Evolutionary conservation across 2,329 filamentous ascomycete genomes (phyloP).

Genomic region (Raffaelea ambrosiae): DNA sequence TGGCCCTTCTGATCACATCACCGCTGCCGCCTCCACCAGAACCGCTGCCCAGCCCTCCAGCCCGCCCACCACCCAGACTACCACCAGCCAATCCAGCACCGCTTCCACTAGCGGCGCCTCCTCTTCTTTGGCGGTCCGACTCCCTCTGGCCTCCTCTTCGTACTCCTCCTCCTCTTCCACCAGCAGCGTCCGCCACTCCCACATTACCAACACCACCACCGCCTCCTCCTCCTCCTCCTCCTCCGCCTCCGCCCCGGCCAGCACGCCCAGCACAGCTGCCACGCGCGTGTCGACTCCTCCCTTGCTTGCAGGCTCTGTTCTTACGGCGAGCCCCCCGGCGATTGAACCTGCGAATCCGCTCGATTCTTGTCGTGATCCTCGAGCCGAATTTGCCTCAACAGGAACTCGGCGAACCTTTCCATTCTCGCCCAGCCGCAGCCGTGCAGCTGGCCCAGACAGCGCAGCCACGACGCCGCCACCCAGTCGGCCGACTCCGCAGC

Average conservation of each 20-base stretch:
- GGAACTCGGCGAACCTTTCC: too few species aligned
- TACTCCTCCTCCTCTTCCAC: neutral
- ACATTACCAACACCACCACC: neutral
- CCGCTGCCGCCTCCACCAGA: neutral
- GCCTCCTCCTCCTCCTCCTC: neutral
- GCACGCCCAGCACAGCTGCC: too few species aligned
- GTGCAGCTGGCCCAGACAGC: too few species aligned
- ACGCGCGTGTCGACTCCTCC: too few species aligned
- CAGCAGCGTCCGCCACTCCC: neutral
- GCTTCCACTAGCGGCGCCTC: neutral
- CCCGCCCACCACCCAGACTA: too few species aligned
- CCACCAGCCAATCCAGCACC: neutral
- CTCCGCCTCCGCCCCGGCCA: neutral
- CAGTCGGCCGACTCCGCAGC: too few species aligned
- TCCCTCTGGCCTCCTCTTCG: neutral
- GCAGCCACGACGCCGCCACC: too few species aligned
- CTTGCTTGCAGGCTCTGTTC: neutral
- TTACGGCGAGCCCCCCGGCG: neutral
- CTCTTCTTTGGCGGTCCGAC: neutral
- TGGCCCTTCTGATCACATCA: slow-evolving; percentile 2
- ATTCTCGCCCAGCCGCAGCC: too few species aligned
- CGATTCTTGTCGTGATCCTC: too few species aligned
- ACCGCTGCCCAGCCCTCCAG: neutral
- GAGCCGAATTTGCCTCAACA: too few species aligned
- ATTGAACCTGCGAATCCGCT: too few species aligned